Conservation (phyloP, 2,329 filamentous ascomycete genomes). For the Helicocarpus griseus region DNA sequence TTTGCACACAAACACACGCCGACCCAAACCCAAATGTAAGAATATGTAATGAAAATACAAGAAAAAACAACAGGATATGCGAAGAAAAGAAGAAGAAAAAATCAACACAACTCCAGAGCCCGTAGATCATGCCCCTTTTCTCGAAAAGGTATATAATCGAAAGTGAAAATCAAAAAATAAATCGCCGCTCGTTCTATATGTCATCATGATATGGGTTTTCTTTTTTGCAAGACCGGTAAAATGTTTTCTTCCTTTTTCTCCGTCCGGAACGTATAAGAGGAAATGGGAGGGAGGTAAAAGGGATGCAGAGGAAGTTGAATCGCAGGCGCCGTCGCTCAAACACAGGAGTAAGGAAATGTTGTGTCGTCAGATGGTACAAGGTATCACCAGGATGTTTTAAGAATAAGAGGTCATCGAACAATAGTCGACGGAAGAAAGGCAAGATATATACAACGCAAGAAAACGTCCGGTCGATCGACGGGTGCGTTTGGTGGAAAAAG, state of each 20-base stretch:
- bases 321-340: constrained; percentile 4
- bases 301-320: neutral
- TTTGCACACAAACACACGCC: constrained; percentile 7
- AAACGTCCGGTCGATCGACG: neutral
- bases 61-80: neutral
- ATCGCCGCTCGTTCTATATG: constrained; percentile 12
- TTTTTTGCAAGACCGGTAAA: constrained; percentile 7
- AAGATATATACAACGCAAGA: constrained; percentile 2
- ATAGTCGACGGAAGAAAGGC: neutral
- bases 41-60: constrained; percentile 4
- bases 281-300: neutral
- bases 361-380: constrained; percentile 5
- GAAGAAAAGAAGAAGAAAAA: constrained; percentile 1
- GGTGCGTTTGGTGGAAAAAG: neutral
- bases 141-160: constrained; percentile 1
- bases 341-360: neutral
- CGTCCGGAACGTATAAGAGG: neutral
- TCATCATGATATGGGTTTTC: constrained; percentile 8
- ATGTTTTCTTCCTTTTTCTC: neutral
- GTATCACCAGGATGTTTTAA: constrained; percentile 4
- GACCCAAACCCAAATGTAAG: constrained; percentile 7
- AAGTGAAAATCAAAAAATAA: neutral
- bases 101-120: constrained; percentile 8
- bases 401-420: neutral
- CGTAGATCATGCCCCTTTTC: constrained; percentile 6